Percentiles rank a stretch among this genome's conserved stretches.
phyloP scores from a whole-genome alignment of 306 rosid genomes.

The Cucumis hystrix region DNA sequence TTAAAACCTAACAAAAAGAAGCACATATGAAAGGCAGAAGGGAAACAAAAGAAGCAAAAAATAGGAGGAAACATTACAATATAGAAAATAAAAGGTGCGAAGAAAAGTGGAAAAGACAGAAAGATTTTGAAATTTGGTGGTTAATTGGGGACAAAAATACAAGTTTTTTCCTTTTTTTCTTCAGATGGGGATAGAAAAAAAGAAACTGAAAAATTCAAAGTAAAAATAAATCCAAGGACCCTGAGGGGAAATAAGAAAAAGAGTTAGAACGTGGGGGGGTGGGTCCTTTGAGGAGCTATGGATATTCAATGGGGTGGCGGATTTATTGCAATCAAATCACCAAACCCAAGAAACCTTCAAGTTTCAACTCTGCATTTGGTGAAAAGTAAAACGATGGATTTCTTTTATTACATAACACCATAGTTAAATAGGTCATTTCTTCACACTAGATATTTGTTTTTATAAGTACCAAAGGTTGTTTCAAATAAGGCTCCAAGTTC shows the following conservation, averaged over 20 bases:
- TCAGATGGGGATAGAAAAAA: neutral
- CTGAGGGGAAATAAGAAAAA: neutral
- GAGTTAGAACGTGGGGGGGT: neutral
- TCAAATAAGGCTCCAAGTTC: no score
- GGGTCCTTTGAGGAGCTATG: neutral
- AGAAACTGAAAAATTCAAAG: neutral
- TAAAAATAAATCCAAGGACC: neutral
- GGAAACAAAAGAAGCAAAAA: neutral
- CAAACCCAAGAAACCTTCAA: neutral
- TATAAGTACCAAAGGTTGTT: no score
- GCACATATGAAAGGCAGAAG: neutral
- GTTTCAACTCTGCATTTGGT: neutral
- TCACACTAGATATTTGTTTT: no score
- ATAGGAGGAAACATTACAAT: neutral
- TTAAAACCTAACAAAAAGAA: neutral
- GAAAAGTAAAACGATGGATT: neutral
- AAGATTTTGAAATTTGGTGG: neutral
- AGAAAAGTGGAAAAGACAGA: neutral
- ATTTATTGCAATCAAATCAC: neutral
- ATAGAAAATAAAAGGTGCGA: neutral
- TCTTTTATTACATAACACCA: no score
- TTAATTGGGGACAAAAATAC: neutral
- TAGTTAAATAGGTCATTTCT: no score
- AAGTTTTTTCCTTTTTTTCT: neutral
- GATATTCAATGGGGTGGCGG: neutral